These are phyloP conservation scores for Viridothelium virens DNA, from an alignment of 495 filamentous ascomycete genomes.

Conservation along the genomic window DNA sequence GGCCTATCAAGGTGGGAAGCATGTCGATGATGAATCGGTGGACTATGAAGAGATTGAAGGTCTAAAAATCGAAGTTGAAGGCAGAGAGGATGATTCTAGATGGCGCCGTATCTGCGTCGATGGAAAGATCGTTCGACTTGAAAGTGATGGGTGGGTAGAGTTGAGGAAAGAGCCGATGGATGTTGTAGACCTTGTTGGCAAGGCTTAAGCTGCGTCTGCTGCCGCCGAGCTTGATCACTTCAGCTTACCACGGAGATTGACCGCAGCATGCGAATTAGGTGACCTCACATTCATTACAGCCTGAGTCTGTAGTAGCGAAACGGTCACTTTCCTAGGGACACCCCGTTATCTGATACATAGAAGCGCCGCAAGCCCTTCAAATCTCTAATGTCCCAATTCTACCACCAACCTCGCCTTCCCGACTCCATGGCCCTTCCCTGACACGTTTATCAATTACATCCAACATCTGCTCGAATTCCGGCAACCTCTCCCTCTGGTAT, in stretches of 20 bases:
- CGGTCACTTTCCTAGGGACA: background rate
- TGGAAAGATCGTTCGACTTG: conserved; percentile 70
- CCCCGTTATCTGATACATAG: background rate
- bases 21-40: conserved; percentile 54
- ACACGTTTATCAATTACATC: conserved; percentile 20
- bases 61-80: conserved; percentile 56
- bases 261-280: background rate
- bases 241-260: background rate
- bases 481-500: conserved; percentile 15
- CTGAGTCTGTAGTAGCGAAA: background rate
- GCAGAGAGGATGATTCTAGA: conserved; percentile 49
- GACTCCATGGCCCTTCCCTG: conserved; percentile 19
- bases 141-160: conserved; percentile 62
- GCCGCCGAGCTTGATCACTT: background rate
- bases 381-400: conserved; percentile 25
- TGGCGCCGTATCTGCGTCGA: conserved; percentile 87
- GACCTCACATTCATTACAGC: background rate
- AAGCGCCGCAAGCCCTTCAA: background rate
- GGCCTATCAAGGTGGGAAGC: conserved; percentile 67
- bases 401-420: conserved; percentile 25
- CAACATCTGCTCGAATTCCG: conserved; percentile 24
- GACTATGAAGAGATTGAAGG: conserved; percentile 59
- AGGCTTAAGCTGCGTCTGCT: background rate
- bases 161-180: conserved; percentile 41
- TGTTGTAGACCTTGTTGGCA: conserved; percentile 17